phyloP scores from a whole-genome alignment of 352 stramenopile species.

The Phytophthora vignae region DNA sequence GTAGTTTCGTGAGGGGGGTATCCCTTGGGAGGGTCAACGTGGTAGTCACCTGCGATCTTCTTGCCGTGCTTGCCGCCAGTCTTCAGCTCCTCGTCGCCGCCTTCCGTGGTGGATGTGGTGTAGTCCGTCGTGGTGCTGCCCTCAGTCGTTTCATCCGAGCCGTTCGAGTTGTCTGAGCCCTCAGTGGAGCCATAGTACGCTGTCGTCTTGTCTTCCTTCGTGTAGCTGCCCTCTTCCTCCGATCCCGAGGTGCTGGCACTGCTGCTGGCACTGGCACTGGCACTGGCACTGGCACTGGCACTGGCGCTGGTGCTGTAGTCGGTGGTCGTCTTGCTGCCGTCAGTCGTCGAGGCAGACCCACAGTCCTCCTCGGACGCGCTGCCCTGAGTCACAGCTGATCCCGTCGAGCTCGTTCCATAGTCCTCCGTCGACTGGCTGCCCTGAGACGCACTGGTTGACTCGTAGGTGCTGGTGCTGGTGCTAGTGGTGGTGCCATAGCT shows the following conservation, averaged over 20 bases:
- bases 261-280: too few relatives aligned
- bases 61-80: neutral
- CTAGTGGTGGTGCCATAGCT: neutral
- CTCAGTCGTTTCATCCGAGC: neutral
- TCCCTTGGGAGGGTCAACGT: neutral
- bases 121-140: neutral
- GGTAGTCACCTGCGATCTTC: neutral
- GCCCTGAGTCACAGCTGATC: neutral
- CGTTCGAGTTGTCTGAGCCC: neutral
- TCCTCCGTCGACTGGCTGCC: neutral
- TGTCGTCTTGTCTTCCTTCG: neutral
- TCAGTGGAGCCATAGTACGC: neutral
- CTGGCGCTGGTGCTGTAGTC: neutral
- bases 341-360: neutral
- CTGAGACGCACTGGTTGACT: neutral
- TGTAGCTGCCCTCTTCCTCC: neutral
- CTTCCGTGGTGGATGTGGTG: neutral
- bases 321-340: neutral
- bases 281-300: too few relatives aligned
- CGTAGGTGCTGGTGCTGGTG: too few relatives aligned
- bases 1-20: neutral
- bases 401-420: neutral
- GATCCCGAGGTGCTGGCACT: neutral
- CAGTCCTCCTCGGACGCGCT: neutral
- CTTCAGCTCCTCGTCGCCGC: neutral